These are phyloP conservation scores for Zizania latifolia DNA, from an alignment of 176 grass and related monocot species.

Conservation along the genomic window DNA sequence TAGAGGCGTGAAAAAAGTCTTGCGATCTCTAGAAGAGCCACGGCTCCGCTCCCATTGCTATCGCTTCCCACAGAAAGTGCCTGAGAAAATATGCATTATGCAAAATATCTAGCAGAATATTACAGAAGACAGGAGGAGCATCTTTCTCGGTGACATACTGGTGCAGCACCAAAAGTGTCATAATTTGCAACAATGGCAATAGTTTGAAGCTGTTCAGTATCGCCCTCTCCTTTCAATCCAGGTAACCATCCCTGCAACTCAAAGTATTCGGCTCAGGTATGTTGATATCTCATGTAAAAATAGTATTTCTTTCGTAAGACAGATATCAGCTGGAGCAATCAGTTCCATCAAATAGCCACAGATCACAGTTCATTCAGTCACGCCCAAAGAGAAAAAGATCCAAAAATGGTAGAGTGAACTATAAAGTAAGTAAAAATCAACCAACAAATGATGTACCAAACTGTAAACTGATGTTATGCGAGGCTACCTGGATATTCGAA, in stretches of 20 bases:
- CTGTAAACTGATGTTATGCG: background rate
- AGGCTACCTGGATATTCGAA: conserved; percentile 84
- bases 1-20: conserved; percentile 82
- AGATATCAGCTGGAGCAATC: background rate
- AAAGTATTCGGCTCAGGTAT: background rate
- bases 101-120: conserved; percentile 19
- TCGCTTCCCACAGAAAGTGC: conserved; percentile 84
- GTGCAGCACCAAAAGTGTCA: conserved; percentile 95
- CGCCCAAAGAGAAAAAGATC: background rate
- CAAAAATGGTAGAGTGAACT: background rate
- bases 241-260: conserved; percentile 86
- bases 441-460: background rate
- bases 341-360: background rate
- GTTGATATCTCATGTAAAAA: conserved; percentile 8
- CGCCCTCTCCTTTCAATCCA: conserved; percentile 79
- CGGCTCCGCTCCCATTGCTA: conserved; percentile 94
- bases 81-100: conserved; percentile 41
- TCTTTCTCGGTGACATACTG: conserved; percentile 50
- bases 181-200: conserved; percentile 98
- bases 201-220: conserved; percentile 84
- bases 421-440: conserved; percentile 9
- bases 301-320: background rate
- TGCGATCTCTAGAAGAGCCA: conserved; percentile 87
- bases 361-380: background rate
- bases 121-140: background rate